These are phyloP conservation scores for Calycina herbarum DNA, from an alignment of 2,329 filamentous ascomycete genomes.

Conservation along the genomic window DNA sequence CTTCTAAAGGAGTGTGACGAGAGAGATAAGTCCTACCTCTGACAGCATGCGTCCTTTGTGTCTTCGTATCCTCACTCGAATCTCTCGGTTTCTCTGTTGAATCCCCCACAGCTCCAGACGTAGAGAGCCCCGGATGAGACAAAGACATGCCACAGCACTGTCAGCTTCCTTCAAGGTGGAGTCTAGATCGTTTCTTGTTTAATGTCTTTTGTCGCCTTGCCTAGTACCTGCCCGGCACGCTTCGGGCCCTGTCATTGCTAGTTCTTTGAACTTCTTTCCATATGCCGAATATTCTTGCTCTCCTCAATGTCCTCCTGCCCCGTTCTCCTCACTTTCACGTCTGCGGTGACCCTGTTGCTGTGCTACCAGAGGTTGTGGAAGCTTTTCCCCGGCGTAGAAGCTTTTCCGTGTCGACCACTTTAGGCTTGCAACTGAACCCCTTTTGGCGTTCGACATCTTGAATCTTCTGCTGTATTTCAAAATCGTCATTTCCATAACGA, in stretches of 20 bases:
- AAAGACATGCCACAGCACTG: neutral
- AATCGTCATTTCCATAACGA: conserved; percentile 3
- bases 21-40: conserved; percentile 10
- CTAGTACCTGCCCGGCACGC: neutral
- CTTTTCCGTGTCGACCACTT: neutral
- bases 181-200: neutral
- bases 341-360: neutral
- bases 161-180: neutral
- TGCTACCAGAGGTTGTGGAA: conserved; percentile 9
- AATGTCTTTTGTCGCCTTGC: neutral
- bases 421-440: neutral
- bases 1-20: conserved; percentile 7
- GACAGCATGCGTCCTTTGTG: conserved; percentile 6
- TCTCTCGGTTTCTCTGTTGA: neutral
- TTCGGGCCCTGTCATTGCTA: neutral
- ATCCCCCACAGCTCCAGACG: neutral
- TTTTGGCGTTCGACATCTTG: neutral
- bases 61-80: conserved; percentile 5
- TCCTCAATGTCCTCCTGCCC: neutral
- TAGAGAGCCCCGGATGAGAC: neutral
- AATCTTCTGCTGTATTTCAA: conserved; percentile 9
- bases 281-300: neutral
- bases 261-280: neutral
- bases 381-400: conserved; percentile 8
- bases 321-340: conserved; percentile 1